Base-by-base conservation (phyloP, 768 basidiomycete species). In the Rhodocollybia butyracea region DNA sequence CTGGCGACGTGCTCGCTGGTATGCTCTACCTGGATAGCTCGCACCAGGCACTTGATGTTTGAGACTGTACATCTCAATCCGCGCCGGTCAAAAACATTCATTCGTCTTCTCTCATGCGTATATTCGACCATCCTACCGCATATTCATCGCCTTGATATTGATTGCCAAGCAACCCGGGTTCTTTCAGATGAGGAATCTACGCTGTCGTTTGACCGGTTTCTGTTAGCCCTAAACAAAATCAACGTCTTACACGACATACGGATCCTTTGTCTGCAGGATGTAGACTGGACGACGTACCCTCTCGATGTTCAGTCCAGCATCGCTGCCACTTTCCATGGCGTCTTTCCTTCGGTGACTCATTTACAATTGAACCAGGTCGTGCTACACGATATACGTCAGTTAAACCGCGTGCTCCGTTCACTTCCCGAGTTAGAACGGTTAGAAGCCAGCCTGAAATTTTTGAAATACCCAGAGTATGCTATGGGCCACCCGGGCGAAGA, bases 41-140 rank as follows among this genome's bases (percentile, higher is more conserved):
- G 48, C 17, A 36, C 48, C 11, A 36, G 48, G 13, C 48, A 50
- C 22, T 50, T 34, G 48, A 19, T 50, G 31, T 50, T 50, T 38
- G 22, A 34, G 15, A 22, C 48, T 11, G 32, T 50, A 5, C 32
- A 50, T 26, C 8, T 50, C 6, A 24, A 39, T n/a, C 13, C 13
- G 24, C n/a, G 34, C 21, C 19, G 24, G 3, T 24, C 48, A 17
- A 38, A 22, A 17, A 13, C 21, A 13, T 38, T 50, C 8, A 19
- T 50, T 6, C 6, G 32, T 26, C 32, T 50, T 4, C 32, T 50
- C 12, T 5, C 19, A 7, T 34, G 38, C 27, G 22, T 34, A 24
- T 21, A 19, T 17, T 29, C 48, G n/a, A 50, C 48, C 34, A 50
- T 50, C 48, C 32, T 38, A 1, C 8, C 5, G 13, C 48, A 24